Evolutionary conservation across 805 yeast genomes (phyloP), one percentile per base, ranked within the genome.

Genomic region (Suhomyces sp.): DNA sequence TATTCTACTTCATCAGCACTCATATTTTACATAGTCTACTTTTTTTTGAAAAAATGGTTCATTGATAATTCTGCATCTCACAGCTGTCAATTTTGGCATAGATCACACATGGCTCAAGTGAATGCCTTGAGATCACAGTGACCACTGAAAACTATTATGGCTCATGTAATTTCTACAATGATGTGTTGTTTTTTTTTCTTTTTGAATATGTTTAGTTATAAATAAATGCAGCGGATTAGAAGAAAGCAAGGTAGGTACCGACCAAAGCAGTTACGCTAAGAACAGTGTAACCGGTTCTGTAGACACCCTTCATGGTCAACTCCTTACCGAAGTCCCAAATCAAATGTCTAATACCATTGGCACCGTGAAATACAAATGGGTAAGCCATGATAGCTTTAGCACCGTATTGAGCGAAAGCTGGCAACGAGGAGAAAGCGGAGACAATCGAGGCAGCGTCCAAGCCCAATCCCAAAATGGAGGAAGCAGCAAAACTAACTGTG

Each of bases 341-440:
- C 72, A 93, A 76, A 71, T 94, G 99, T 82, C 99, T 90, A 58
- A 93, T 55, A 63, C 98, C 97, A 70, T 92, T 90, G 69, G 79
- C 83, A 46, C 81, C 65, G 73, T 94, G 99, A 87, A 83, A 91
- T 29, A 88, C 87, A 72, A 94, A 90, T 60, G 97, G 92, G 77
- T 82, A 82, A 7, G 94, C 84, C 66, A 86, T 82, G 41, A 82
- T 65, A 48, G 86, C 84, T 78, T 94, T 94, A 54, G 83, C 74
- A 23, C 78, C 75, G 54, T 81, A 60, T 73, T 91, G 88, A 41
- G 80, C 75, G 51, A 77, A 78, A 17, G 81, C 67, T 44, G 97
- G 94, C 57, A 88, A 76, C 19, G 84, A 78, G 38, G 86, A 85
- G 63, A 83, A 80, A 5, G 80, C 67, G 36, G 78, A 72, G 35